A percentile compares a stretch with the other conserved stretches of the same genome.
Evolutionary conservation across 106 monocot genomes (phyloP).

Genomic region (Allium fistulosum): DNA sequence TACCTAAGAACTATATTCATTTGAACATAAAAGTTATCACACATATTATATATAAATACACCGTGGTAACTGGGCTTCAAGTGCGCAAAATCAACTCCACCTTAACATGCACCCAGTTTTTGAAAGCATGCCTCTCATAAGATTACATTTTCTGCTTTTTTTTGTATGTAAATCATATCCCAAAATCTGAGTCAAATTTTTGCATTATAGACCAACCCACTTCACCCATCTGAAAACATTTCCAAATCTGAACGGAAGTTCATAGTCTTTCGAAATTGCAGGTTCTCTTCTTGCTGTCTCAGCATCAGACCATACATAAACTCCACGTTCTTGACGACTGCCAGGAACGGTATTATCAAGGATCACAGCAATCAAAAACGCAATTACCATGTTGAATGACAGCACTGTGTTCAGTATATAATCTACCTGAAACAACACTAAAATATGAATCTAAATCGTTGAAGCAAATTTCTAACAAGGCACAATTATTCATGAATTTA

Average conservation of each 20-base stretch:
- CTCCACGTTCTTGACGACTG: slow-evolving; percentile 66
- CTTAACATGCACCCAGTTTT: too few species aligned
- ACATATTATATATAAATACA: too few species aligned
- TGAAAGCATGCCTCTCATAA: too few species aligned
- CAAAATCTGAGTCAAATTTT: not conserved
- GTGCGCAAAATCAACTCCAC: too few species aligned
- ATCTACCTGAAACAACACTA: slow-evolving; percentile 35
- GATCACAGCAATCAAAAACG: slow-evolving; percentile 60
- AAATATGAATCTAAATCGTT: too few species aligned
- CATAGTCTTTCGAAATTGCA: slow-evolving; percentile 53
- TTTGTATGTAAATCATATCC: too few species aligned
- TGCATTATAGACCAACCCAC: slow-evolving; percentile 75
- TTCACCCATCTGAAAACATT: slow-evolving; percentile 76
- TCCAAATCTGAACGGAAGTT: slow-evolving; percentile 63
- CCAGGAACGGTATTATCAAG: slow-evolving; percentile 97
- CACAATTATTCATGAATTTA: too few species aligned
- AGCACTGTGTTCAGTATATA: slow-evolving; percentile 81
- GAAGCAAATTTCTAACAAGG: too few species aligned
- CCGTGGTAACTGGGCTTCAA: too few species aligned
- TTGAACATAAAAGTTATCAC: too few species aligned
- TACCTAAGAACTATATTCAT: too few species aligned
- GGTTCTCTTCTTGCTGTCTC: slow-evolving; percentile 59
- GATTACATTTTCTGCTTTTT: too few species aligned
- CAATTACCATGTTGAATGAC: slow-evolving; percentile 85
- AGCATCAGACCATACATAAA: slow-evolving; percentile 78